These are phyloP conservation scores for Chlamydomonas asymmetrica DNA, from an alignment of 139 green algal genomes.

Conservation along the genomic window DNA sequence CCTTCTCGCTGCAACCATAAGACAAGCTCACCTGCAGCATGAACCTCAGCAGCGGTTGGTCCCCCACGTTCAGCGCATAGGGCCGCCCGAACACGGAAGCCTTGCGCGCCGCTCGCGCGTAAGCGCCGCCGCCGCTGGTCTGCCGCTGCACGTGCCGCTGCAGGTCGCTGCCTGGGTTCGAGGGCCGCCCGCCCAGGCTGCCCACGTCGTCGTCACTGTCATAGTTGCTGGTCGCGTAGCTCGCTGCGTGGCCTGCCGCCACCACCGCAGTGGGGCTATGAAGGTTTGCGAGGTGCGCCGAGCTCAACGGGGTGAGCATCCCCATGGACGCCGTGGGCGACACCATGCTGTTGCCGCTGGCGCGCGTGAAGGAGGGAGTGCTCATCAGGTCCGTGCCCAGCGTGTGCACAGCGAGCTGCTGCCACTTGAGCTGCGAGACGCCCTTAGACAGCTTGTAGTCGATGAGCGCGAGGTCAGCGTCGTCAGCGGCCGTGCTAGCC, in stretches of 20 bases:
- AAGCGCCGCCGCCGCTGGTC: neutral
- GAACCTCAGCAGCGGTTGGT: constrained; percentile 37
- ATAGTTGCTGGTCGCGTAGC: neutral
- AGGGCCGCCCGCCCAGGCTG: neutral
- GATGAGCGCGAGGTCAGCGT: neutral
- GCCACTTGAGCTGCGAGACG: neutral
- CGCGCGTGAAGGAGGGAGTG: neutral
- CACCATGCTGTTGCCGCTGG: neutral
- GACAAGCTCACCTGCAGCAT: constrained; percentile 25
- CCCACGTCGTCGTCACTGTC: neutral
- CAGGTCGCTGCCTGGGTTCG: neutral
- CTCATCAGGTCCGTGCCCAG: neutral
- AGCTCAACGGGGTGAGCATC: neutral
- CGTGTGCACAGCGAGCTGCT: neutral
- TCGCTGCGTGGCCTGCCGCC: neutral
- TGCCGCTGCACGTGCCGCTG: constrained; percentile 1
- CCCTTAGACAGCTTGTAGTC: neutral
- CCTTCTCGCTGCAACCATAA: neutral
- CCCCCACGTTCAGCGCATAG: constrained; percentile 31
- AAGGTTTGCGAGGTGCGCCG: neutral
- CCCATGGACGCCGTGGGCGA: neutral
- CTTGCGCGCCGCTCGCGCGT: neutral
- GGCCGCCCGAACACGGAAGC: constrained; percentile 20
- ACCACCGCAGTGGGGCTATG: neutral
- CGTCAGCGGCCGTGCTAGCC: neutral